Conservation (phyloP, 768 basidiomycete species). For the Tulasnella sp. region DNA sequence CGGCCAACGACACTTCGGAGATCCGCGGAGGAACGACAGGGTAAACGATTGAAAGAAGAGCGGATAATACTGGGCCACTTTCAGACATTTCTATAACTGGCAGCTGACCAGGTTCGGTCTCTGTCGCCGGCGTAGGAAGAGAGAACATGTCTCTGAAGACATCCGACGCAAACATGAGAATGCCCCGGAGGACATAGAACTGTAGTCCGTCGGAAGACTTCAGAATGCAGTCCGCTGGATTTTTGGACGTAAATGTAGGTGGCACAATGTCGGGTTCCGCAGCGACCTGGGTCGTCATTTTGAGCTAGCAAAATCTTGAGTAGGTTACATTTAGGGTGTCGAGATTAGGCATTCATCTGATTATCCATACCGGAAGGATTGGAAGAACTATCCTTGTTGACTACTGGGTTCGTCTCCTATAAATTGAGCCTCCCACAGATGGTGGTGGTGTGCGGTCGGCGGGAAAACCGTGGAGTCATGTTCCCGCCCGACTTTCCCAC, state of each 20-base stretch:
- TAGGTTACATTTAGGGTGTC: too few relatives aligned
- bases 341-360: too few relatives aligned
- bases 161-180: conserved; percentile 55
- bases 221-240: conserved; percentile 52
- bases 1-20: background rate
- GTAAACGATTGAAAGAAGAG: conserved; percentile 5
- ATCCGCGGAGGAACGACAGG: background rate
- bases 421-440: too few relatives aligned
- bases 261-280: background rate
- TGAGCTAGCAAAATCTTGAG: too few relatives aligned
- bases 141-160: conserved; percentile 57
- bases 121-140: background rate
- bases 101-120: background rate
- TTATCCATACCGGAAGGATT: too few relatives aligned
- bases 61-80: background rate
- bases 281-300: too few relatives aligned
- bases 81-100: background rate
- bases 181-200: conserved; percentile 53
- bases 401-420: too few relatives aligned
- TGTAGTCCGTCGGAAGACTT: conserved; percentile 52
- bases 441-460: too few relatives aligned
- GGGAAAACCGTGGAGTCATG: too few relatives aligned
- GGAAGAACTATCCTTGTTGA: too few relatives aligned
- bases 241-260: conserved; percentile 39
- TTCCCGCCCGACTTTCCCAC: too few relatives aligned